Base-by-base conservation (phyloP, 1,284 basidiomycete species). In the Trametes sp. region DNA sequence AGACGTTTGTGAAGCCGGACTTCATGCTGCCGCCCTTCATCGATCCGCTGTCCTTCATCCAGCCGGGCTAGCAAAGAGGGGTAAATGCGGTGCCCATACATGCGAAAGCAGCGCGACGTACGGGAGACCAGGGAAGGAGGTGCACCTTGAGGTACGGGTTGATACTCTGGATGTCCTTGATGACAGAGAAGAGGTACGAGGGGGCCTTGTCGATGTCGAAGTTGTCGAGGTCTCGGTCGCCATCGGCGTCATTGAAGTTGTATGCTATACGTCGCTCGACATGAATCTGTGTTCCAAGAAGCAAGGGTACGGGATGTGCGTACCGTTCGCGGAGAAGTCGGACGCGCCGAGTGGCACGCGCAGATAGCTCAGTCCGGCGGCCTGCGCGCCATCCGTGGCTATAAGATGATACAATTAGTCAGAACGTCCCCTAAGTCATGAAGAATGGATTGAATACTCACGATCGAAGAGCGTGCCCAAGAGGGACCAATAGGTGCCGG, bases 261-360 rank as follows among this genome's bases (percentile, higher is more conserved):
- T 85, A 85, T 14, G 72, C 84, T 84, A 10, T 11, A 46, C 26
- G 24, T 45, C 35, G 23, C 62, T 14, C 14, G 21, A 9, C 23
- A 52, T n/a, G n/a, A n/a, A n/a, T n/a, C n/a, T n/a, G n/a, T n/a
- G n/a, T n/a, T n/a, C n/a, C n/a, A n/a, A n/a, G n/a, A n/a, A n/a
- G n/a, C n/a, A n/a, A n/a, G n/a, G n/a, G n/a, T n/a, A n/a, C n/a
- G n/a, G n/a, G n/a, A n/a, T n/a, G n/a, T n/a, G 38, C 61, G 19
- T 28, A 74, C 74, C 58, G 24, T 48, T 66, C 11, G 66, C 67
- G 19, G 74, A 74, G 68, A 85, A 84, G 70, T 85, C 84, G 23
- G 81, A 76, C 7, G 84, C 82, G 36, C 84, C 84, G n/a, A 86
- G 76, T 0, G 82, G 81, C n/a, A 85, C 77, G 16, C 84, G 80